Conservation (phyloP, 108 stramenopile species). For the Chaetoceros tenuissimus region DNA sequence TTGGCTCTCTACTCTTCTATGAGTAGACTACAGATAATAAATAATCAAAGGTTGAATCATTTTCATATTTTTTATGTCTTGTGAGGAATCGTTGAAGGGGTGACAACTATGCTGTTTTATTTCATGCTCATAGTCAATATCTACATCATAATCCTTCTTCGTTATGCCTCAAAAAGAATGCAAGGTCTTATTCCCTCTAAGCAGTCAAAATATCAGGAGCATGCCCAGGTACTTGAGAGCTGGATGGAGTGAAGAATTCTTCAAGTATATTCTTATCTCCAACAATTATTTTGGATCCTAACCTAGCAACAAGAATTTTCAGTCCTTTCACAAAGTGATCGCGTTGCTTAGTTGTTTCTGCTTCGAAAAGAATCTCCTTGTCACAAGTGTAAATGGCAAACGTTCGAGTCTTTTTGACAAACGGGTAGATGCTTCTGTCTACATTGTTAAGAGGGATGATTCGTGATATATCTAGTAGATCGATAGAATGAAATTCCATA, state of each 20-base stretch:
- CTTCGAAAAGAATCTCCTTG: conserved; percentile 31
- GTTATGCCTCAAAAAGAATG: too few species aligned
- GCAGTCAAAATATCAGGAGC: background rate
- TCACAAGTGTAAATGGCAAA: conserved; percentile 39
- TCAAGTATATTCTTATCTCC: conserved; percentile 35
- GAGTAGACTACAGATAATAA: too few species aligned
- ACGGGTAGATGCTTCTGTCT: conserved; percentile 31
- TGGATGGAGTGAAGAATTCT: conserved; percentile 29
- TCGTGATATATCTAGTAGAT: conserved; percentile 44
- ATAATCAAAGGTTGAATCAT: too few species aligned
- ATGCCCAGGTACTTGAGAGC: background rate
- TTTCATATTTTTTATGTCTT: too few species aligned
- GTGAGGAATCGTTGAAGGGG: too few species aligned
- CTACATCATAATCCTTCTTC: too few species aligned
- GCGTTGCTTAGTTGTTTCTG: conserved; percentile 28
- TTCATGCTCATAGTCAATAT: too few species aligned
- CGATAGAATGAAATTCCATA: conserved; percentile 8
- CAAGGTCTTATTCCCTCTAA: too few species aligned
- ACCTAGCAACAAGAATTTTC: conserved; percentile 46
- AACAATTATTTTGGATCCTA: conserved; percentile 50
- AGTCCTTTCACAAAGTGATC: conserved; percentile 40
- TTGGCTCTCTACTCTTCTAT: too few species aligned
- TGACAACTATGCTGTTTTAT: too few species aligned
- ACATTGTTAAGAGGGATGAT: conserved; percentile 28
- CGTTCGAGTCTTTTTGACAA: conserved; percentile 17